These are phyloP conservation scores for Fusarium gaditjirri DNA, from an alignment of 2,329 filamentous ascomycete species.

Conservation along the genomic window DNA sequence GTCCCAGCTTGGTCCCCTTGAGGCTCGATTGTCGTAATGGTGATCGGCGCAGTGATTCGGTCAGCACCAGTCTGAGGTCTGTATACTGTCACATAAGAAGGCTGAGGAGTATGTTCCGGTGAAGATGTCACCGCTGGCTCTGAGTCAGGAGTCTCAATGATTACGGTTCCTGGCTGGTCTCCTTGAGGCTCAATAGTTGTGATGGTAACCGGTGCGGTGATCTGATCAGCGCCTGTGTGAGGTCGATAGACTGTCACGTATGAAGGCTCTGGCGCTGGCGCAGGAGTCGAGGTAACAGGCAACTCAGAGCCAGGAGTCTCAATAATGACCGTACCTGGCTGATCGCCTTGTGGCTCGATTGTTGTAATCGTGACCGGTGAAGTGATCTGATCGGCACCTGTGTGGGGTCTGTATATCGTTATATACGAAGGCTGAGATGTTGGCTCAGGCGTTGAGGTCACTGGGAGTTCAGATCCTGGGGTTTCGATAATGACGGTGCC, in stretches of 20 bases:
- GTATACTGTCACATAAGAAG: background rate
- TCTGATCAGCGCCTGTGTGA: background rate
- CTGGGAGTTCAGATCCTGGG: background rate
- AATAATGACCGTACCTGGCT: conserved; percentile 21
- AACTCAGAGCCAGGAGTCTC: conserved; percentile 11
- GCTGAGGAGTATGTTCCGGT: too few species aligned
- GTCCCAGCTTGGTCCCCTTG: conserved; percentile 19
- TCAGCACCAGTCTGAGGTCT: conserved; percentile 11
- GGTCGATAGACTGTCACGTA: conserved; percentile 15
- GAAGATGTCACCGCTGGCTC: too few species aligned
- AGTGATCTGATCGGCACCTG: conserved; percentile 5
- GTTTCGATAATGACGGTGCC: conserved; percentile 24
- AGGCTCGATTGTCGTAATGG: conserved; percentile 18
- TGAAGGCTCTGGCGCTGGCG: background rate
- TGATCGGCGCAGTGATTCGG: conserved; percentile 8
- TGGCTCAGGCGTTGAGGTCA: background rate
- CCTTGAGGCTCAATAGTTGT: conserved; percentile 5
- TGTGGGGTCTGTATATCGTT: conserved; percentile 1
- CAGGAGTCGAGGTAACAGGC: background rate
- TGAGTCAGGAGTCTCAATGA: too few species aligned
- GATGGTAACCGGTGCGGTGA: background rate
- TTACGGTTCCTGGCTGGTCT: conserved; percentile 1
- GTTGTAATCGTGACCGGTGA: conserved; percentile 16
- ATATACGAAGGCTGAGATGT: background rate
- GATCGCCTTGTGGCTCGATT: conserved; percentile 17